These are phyloP conservation scores for Penstemon newberryi DNA, from an alignment of 257 asterid species.

Conservation along the genomic window DNA sequence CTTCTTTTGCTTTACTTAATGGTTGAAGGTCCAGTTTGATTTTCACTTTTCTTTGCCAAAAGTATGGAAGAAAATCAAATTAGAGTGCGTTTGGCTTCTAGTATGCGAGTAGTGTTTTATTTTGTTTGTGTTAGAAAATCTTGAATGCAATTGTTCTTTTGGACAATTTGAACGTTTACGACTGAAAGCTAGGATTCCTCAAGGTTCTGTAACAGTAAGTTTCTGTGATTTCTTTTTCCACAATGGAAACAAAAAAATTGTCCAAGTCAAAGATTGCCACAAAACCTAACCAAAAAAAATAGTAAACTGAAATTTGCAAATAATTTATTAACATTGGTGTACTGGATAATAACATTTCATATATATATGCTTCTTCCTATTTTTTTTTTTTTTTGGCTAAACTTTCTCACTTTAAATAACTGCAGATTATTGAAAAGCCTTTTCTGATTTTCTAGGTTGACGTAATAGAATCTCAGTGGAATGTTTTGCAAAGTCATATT, in stretches of 20 bases:
- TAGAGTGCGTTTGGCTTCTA: background rate
- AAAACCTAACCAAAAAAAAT: background rate
- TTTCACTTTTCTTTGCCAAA: background rate
- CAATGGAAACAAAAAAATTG: background rate
- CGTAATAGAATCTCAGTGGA: slow-evolving; percentile 99
- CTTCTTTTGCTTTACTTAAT: background rate
- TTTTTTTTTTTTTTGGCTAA: background rate
- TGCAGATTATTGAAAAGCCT: slow-evolving; percentile 18
- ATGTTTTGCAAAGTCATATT: slow-evolving; percentile 83
- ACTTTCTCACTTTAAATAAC: slow-evolving; percentile 21
- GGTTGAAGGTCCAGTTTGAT: background rate
- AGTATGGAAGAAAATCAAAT: background rate
- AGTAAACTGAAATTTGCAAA: slow-evolving; percentile 16
- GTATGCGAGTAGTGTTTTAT: background rate
- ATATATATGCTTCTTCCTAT: slow-evolving; percentile 2
- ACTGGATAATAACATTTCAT: slow-evolving; percentile 11
- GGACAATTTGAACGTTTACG: background rate
- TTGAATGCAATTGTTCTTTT: background rate
- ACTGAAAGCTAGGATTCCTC: background rate
- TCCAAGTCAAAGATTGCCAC: background rate
- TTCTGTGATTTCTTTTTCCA: background rate
- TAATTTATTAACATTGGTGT: slow-evolving; percentile 2
- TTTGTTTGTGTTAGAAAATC: no score
- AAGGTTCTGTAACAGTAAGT: background rate
- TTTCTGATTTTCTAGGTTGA: slow-evolving; percentile 69